Percentiles rank a stretch among this genome's conserved stretches.
These are phyloP conservation scores for Striga asiatica DNA, from an alignment of 257 asterid species.

Conservation along the genomic window DNA sequence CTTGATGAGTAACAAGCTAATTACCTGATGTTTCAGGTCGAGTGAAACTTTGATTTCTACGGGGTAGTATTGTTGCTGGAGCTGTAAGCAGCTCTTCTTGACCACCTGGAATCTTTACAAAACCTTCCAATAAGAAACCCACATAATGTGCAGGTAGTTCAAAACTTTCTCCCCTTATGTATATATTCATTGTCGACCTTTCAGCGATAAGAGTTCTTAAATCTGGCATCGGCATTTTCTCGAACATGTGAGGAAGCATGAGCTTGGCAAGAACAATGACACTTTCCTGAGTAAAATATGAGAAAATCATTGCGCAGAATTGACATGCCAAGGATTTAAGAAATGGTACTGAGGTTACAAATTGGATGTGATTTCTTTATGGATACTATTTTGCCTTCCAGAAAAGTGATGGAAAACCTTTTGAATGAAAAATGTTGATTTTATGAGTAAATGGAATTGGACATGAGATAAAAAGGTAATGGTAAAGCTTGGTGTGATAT, in stretches of 20 bases:
- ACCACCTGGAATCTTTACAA: slow-evolving; percentile 47
- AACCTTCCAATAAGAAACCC: slow-evolving; percentile 87
- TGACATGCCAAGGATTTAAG: slow-evolving; percentile 4
- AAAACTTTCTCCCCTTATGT: slow-evolving; percentile 70
- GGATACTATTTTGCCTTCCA: too few relatives aligned
- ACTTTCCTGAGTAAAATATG: slow-evolving; percentile 62
- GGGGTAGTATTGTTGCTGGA: slow-evolving; percentile 58
- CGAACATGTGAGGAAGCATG: slow-evolving; percentile 73
- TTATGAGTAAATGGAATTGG: too few relatives aligned
- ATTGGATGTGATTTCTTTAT: too few relatives aligned
- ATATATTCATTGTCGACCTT: slow-evolving; percentile 51
- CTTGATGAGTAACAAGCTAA: too few relatives aligned
- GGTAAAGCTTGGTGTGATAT: too few relatives aligned
- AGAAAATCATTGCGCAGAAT: neutral
- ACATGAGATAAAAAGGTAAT: too few relatives aligned
- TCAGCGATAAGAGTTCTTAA: slow-evolving; percentile 63
- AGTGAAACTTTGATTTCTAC: slow-evolving; percentile 36
- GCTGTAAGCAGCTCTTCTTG: slow-evolving; percentile 52
- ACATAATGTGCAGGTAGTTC: slow-evolving; percentile 67
- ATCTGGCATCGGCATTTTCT: slow-evolving; percentile 72
- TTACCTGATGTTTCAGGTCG: slow-evolving; percentile 59
- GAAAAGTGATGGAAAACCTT: too few relatives aligned
- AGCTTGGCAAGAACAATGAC: slow-evolving; percentile 59
- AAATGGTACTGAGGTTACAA: neutral
- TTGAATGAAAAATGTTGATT: too few relatives aligned